Percentiles rank a stretch among this genome's conserved stretches.
Evolutionary conservation across 1,284 basidiomycete species (phyloP).

Genomic region (Phaffia rhodozyma): DNA sequence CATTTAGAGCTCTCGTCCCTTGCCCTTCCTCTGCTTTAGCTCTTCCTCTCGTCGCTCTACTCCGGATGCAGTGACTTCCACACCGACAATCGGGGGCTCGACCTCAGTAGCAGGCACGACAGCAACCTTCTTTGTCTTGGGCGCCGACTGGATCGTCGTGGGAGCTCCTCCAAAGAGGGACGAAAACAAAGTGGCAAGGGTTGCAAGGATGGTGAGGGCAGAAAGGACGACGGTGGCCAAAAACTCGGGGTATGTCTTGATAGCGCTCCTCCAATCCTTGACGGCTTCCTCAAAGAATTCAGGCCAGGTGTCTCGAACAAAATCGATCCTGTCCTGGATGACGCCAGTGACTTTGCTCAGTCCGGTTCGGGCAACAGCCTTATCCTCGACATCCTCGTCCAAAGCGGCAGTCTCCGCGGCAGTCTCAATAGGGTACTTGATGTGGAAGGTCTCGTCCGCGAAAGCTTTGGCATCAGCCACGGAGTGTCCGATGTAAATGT

Average conservation of each 20-base stretch:
- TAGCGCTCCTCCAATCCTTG: conserved; percentile 58
- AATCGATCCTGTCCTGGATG: conserved; percentile 40
- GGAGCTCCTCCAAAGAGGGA: too few relatives aligned
- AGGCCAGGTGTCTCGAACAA: conserved; percentile 24
- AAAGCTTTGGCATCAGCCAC: conserved; percentile 65
- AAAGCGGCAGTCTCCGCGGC: conserved; percentile 39
- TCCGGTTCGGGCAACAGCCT: conserved; percentile 19
- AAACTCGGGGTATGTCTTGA: conserved; percentile 71
- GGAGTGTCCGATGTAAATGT: conserved; percentile 87
- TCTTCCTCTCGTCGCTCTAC: too few relatives aligned
- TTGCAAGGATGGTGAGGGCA: conserved; percentile 64
- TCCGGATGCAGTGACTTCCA: too few relatives aligned
- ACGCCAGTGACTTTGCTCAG: conserved; percentile 24
- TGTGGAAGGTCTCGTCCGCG: conserved; percentile 67
- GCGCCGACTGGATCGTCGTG: too few relatives aligned
- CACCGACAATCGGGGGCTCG: too few relatives aligned
- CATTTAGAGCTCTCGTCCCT: too few relatives aligned
- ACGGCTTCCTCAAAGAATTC: conserved; percentile 61
- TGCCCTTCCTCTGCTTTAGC: too few relatives aligned
- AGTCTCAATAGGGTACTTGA: conserved; percentile 54
- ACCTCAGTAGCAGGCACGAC: too few relatives aligned
- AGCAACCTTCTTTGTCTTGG: too few relatives aligned
- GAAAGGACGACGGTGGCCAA: conserved; percentile 60
- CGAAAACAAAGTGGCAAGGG: conserved; percentile 40
- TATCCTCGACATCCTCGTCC: conserved; percentile 40